Evolutionary conservation across 805 yeast species (phyloP), one percentile per base, ranked within the genome.

Genomic region (Naumovozyma castellii): DNA sequence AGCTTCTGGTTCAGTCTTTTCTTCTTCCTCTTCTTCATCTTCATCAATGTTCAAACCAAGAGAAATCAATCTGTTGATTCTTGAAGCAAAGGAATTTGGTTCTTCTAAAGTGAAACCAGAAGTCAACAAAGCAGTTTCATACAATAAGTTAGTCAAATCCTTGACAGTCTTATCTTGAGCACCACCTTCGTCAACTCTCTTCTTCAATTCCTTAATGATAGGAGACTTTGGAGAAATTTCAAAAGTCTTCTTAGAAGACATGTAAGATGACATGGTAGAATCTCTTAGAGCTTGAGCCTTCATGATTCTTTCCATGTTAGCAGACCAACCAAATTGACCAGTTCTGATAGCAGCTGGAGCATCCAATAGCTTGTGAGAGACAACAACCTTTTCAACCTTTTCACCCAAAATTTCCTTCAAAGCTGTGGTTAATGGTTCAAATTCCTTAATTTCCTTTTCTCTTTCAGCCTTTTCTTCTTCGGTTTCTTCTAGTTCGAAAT

Each of bases 281-380:
- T 92, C 98, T 76, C 97, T 87, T 62, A 92, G 75, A 58, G 99
- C 98, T 77, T 92, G 99, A 48, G 98, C 98, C 78, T 92, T 92
- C 99, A 92, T 92, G 78, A 92, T 92, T 83, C 98, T 90, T 78
- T 92, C 99, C 98, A 92, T 92, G 78, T 92, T 92, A 62, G 99
- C 99, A 55, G 98, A 92, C 99, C 99, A 92, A 68, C 99, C 98
- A 69, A 92, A 92, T 76, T 92, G 97, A 56, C 97, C 97, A 56
- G 98, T 92, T 80, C 98, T 87, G 67, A 92, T 92, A 57, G 98
- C 98, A 68, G 98, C 98, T 69, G 99, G 99, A 43, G 97, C 88
- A 64, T 88, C 97, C 59, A 88, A 86, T 64, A 92, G 79, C 73
- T 86, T 87, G 75, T 90, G 94, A 51, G 97, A 87, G 51, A 92